These are phyloP conservation scores for Craspedostauros australis DNA, from an alignment of 108 stramenopile genomes.

Conservation along the genomic window DNA sequence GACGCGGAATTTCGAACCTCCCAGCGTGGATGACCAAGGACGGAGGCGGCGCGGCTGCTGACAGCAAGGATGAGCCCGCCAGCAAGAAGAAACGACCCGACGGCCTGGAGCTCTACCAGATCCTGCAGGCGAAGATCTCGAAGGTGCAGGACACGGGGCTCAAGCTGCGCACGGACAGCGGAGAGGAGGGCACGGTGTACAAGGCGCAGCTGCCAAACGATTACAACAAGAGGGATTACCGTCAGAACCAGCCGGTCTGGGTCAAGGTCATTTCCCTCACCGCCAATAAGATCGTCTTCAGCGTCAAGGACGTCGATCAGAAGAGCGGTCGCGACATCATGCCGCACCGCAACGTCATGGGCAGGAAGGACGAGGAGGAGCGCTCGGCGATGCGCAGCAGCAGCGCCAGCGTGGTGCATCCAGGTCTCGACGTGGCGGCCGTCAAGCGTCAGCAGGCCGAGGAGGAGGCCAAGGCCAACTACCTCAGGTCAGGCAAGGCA, in stretches of 20 bases:
- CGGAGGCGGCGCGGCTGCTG: conserved; percentile 1
- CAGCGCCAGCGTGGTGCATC: conserved; percentile 57
- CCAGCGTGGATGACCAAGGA: conserved; percentile 84
- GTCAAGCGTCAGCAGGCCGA: conserved; percentile 61
- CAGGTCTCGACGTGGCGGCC: conserved; percentile 81
- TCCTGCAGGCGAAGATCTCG: conserved; percentile 76
- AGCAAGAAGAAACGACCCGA: conserved; percentile 15
- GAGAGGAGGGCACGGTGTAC: conserved; percentile 85
- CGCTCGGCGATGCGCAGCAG: background rate
- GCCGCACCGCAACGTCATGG: conserved; percentile 65
- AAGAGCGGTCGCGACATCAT: conserved; percentile 82
- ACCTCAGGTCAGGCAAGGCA: background rate
- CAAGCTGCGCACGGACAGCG: conserved; percentile 61
- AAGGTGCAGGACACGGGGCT: conserved; percentile 91
- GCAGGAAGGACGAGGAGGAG: background rate
- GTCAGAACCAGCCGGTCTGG: conserved; percentile 66
- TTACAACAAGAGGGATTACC: conserved; percentile 30
- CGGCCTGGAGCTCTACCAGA: conserved; percentile 55
- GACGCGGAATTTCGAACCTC: conserved; percentile 62
- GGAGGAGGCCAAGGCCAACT: conserved; percentile 50
- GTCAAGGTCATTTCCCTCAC: conserved; percentile 90
- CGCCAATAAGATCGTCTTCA: conserved; percentile 57
- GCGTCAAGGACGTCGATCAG: conserved; percentile 95
- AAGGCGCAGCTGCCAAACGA: conserved; percentile 66
- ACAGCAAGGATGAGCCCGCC: conserved; percentile 4